These are phyloP conservation scores for Plasmodium relictum DNA, from an alignment of 169 alveolate species.

Conservation along the genomic window DNA sequence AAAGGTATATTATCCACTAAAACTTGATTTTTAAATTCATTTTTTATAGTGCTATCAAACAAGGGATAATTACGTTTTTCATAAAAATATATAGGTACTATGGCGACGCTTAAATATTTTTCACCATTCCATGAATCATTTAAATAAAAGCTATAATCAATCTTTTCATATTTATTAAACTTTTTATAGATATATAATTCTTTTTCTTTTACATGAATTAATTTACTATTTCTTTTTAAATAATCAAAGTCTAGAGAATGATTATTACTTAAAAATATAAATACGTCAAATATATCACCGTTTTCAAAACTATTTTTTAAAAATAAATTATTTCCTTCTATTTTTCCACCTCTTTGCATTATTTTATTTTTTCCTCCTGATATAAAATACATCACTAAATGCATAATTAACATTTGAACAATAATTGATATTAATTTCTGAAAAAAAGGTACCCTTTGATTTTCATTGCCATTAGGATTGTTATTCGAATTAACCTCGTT, in stretches of 20 bases:
- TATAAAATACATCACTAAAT: conserved; percentile 79
- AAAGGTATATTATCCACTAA: conserved; percentile 75
- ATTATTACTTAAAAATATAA: conserved; percentile 76
- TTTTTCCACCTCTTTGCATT: conserved; percentile 20
- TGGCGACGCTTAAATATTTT: conserved; percentile 57
- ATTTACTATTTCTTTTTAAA: conserved; percentile 59
- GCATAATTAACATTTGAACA: conserved; percentile 79
- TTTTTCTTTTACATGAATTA: conserved; percentile 71
- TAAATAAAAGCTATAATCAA: conserved; percentile 33
- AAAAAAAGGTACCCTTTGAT: conserved; percentile 68
- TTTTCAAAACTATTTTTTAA: conserved; percentile 76
- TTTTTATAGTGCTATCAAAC: background rate
- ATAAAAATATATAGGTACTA: conserved; percentile 59
- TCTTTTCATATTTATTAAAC: conserved; percentile 34
- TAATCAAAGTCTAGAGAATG: conserved; percentile 74
- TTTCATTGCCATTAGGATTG: conserved; percentile 29
- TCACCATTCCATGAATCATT: conserved; percentile 75
- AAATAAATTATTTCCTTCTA: conserved; percentile 39
- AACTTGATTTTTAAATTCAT: conserved; percentile 24
- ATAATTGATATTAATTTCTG: conserved; percentile 67
- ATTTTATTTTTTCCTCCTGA: conserved; percentile 79
- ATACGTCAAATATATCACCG: conserved; percentile 79
- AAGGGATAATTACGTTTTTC: conserved; percentile 27
- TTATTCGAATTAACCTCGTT: conserved; percentile 7
- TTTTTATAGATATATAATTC: conserved; percentile 48